These are phyloP conservation scores for Zoysia matrella DNA, from an alignment of 202 grass and related monocot species.

Conservation along the genomic window DNA sequence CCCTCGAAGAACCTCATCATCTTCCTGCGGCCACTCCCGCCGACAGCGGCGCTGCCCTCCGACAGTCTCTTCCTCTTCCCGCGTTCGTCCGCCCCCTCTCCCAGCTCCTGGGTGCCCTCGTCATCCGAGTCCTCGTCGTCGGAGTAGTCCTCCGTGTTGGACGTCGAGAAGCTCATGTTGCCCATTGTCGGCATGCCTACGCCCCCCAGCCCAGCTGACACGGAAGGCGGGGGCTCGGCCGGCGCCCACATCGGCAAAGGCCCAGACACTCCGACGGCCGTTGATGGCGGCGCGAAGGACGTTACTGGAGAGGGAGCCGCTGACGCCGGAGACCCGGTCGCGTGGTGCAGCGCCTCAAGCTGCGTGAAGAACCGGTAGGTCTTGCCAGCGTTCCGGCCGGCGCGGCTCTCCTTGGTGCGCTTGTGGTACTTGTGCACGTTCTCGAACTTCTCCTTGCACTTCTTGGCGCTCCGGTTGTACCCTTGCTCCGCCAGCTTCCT, in stretches of 20 bases:
- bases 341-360: conserved; percentile 82
- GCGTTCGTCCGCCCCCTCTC: conserved; percentile 45
- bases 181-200: neutral
- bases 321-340: neutral
- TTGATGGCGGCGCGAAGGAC: conserved; percentile 7
- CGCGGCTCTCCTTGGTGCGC: conserved; percentile 87
- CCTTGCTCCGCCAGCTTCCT: conserved; percentile 67
- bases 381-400: conserved; percentile 85
- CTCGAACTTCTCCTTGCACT: conserved; percentile 99
- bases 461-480: conserved; percentile 84
- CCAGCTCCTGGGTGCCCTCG: conserved; percentile 64
- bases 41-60: neutral
- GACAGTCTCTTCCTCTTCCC: conserved; percentile 66
- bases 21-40: conserved; percentile 38
- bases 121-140: conserved; percentile 66
- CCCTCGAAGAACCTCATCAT: conserved; percentile 92
- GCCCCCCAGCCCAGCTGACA: neutral
- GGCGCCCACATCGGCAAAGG: neutral
- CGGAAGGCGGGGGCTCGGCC: neutral
- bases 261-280: conserved; percentile 9
- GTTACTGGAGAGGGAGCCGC: conserved; percentile 29
- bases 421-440: conserved; percentile 99
- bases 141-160: conserved; percentile 56
- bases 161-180: conserved; percentile 78
- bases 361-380: conserved; percentile 86